Conservation (phyloP, 2,329 filamentous ascomycete species). For the Penicillium sp. region DNA sequence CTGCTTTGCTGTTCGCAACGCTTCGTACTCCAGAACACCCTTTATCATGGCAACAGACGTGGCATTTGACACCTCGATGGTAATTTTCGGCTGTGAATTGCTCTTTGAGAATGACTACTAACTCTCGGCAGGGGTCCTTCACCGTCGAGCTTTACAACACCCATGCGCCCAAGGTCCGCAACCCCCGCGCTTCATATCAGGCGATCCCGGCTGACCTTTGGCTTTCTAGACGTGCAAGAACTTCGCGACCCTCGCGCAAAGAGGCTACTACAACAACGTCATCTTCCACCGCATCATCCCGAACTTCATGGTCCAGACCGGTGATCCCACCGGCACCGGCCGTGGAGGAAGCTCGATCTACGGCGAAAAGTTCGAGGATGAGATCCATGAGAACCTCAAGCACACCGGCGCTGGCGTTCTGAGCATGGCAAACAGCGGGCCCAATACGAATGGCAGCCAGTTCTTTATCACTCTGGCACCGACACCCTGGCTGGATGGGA, state of each 20-base stretch:
- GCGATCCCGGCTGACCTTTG: constrained; percentile 15
- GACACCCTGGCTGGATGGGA: constrained; percentile 93
- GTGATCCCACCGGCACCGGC: constrained; percentile 91
- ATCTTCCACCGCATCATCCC: constrained; percentile 94
- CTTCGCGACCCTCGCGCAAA: constrained; percentile 73
- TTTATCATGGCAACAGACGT: constrained; percentile 71
- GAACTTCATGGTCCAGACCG: constrained; percentile 94
- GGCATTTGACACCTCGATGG: constrained; percentile 81
- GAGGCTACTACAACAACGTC: constrained; percentile 84
- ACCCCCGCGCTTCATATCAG: neutral
- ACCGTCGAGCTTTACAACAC: constrained; percentile 83
- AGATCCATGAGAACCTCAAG: constrained; percentile 74
- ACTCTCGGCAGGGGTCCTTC: constrained; percentile 66
- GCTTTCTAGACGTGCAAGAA: constrained; percentile 70
- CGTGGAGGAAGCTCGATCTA: constrained; percentile 86
- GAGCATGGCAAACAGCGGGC: constrained; percentile 93
- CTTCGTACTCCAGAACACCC: neutral
- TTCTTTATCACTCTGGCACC: constrained; percentile 95
- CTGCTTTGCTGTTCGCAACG: neutral
- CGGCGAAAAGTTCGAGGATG: constrained; percentile 90
- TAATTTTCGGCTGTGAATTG: constrained; percentile 35
- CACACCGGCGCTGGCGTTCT: constrained; percentile 93
- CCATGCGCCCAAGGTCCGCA: constrained; percentile 70
- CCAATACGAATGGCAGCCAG: constrained; percentile 89
- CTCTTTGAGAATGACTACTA: constrained; percentile 7